These are phyloP conservation scores for Sonneratia caseolaris DNA, from an alignment of 345 rosid genomes.

Conservation along the genomic window DNA sequence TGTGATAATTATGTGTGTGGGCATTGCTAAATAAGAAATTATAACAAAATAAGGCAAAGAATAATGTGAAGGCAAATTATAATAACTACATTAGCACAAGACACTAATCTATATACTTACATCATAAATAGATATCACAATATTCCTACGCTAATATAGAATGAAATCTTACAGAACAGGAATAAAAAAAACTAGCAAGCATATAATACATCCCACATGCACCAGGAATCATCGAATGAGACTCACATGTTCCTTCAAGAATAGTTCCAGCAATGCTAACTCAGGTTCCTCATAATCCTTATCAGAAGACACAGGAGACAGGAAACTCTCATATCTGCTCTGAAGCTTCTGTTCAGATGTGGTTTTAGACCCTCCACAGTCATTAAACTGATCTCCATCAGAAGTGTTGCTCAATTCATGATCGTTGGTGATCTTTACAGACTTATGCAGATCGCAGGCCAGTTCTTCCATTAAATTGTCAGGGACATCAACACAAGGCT, in stretches of 20 bases:
- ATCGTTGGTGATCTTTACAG: constrained; percentile 17
- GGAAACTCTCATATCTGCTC: constrained; percentile 19
- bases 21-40: neutral
- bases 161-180: constrained; percentile 7
- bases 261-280: constrained; percentile 22
- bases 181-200: constrained; percentile 6
- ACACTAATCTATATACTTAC: neutral
- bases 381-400: constrained; percentile 24
- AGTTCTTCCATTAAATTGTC: constrained; percentile 26
- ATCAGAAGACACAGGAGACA: constrained; percentile 18
- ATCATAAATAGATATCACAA: neutral
- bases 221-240: neutral
- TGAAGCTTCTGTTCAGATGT: constrained; percentile 18
- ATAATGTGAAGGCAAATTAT: neutral
- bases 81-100: neutral
- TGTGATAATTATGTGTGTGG: neutral
- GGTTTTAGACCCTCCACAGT: constrained; percentile 18
- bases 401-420: constrained; percentile 16
- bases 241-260: constrained; percentile 19
- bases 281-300: constrained; percentile 28
- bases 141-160: neutral
- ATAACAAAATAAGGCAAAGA: neutral
- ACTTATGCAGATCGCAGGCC: constrained; percentile 15
- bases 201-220: too few species aligned
- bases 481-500: neutral